Base-by-base conservation (phyloP, 352 stramenopile genomes). In the Pythium myriotylum region DNA sequence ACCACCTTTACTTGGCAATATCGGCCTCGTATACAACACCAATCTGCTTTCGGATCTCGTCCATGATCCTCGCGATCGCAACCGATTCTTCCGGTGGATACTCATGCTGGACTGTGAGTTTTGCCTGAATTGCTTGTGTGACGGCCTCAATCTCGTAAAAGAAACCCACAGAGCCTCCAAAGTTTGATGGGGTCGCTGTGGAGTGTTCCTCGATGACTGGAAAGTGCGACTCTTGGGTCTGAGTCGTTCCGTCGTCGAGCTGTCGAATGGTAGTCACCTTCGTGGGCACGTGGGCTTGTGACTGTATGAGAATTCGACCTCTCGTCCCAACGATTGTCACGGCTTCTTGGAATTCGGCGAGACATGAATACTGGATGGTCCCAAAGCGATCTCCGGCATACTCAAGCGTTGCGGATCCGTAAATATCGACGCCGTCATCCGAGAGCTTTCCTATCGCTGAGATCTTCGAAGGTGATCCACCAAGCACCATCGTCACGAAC, bases 131-230 rank as follows among this genome's bases (percentile, higher is more conserved):
- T 12, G 82, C 77, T 5, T 79, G 61, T 0, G 72, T 79, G 5
- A 95, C 83, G 0, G 84, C 79, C 41, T 86, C 74, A 0, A 76
- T 85, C 58, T 97, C 88, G 62, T 93, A 94, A n/a, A 74, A 60
- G 49, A 97, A 93, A 12, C 88, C 85, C 19, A 72, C 65, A 23
- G 76, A 89, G 33, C 84, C 82, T 17, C 69, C 79, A 62, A 92
- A 95, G 51, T 87, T 76, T 50, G 74, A 74, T 16, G 59, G 52
- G 42, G 68, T 76, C 23, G 72, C 59, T 9, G 60, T 61, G 16
- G 80, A 47, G 0, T 74, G 70, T 1, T 72, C 60, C 5, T 66
- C 54, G 0, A 80, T 72, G 29, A 68, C 65, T n/a, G 83, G 68
- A 39, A 94, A 91, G 1, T 65, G 42, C 20, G 78, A 64, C 35